A percentile compares a stretch with the other conserved stretches of the same genome.
These are phyloP conservation scores for Leccinum boreale DNA, from an alignment of 768 basidiomycete genomes.

Conservation along the genomic window DNA sequence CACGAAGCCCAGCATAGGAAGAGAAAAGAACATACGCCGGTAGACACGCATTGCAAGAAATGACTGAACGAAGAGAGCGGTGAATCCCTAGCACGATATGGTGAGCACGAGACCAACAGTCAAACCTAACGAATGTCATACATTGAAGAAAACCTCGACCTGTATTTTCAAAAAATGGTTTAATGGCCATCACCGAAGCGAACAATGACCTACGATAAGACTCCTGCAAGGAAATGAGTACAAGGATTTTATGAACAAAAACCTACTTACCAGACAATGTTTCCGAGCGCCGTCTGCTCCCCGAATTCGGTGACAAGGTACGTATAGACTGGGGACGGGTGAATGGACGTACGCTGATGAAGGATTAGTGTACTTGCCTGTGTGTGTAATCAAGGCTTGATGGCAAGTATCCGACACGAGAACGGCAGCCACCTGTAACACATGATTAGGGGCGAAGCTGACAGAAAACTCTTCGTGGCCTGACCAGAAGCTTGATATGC, in stretches of 20 bases:
- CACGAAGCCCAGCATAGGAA: background rate
- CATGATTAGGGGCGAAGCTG: background rate
- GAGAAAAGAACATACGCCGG: constrained; percentile 35
- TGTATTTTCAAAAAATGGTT: constrained; percentile 13
- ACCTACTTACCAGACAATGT: constrained; percentile 43
- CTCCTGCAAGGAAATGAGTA: constrained; percentile 20
- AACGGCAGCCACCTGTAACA: constrained; percentile 46
- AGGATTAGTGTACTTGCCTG: constrained; percentile 32
- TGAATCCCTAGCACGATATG: constrained; percentile 34
- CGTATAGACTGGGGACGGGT: constrained; percentile 39
- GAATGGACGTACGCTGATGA: background rate
- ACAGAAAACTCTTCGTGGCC: constrained; percentile 6
- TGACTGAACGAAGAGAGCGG: constrained; percentile 55
- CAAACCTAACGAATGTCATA: background rate
- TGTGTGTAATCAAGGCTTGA: constrained; percentile 55
- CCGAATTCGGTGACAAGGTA: constrained; percentile 45
- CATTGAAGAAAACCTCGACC: constrained; percentile 57
- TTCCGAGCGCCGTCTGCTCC: constrained; percentile 23
- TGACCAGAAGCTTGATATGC: constrained; percentile 48
- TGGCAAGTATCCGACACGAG: constrained; percentile 55
- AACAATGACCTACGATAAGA: constrained; percentile 18
- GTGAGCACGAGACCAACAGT: background rate
- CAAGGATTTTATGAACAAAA: background rate
- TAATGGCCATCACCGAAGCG: background rate
- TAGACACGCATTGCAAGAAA: constrained; percentile 55